Base-by-base conservation (phyloP, 495 filamentous ascomycete genomes). In the Jackrogersella minutella region DNA sequence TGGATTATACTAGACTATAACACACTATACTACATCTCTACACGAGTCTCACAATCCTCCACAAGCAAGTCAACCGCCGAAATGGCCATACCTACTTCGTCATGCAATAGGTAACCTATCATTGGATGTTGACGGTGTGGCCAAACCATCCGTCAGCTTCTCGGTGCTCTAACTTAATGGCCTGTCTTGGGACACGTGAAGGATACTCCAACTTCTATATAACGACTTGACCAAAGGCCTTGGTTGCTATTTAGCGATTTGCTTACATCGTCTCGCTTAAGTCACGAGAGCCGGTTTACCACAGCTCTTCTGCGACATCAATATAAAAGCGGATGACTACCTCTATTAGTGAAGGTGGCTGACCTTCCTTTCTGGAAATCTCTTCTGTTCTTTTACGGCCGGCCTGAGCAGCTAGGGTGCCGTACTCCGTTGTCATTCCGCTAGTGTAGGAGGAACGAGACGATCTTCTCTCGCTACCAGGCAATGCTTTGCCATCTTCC, bases 361-460 rank as follows among this genome's bases (percentile, higher is more conserved):
- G 44, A 69, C 64, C 70, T 71, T 76, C 78, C 75, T 73, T 78
- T 79, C 55, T 76, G 40, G 66, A 80, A 58, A 41, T 16, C 30
- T 8, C 17, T 21, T 50, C 74, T 52, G 55, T 76, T 73, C 28
- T 51, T 64, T 53, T 79, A 57, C 34, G 41, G 44, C 68, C 70
- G 46, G 69, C 69, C 26, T 30, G 26, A 7, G 26, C 26, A 62
- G 54, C 64, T 70, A 58, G 50, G 50, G 70, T 66, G 58, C 68
- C 62, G 63, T 70, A 75, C 59, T 30, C 41, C 14, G 52, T 36
- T 53, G 57, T 57, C 66, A 36, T 28, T 50, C 43, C 61, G 51
- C 57, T 69, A 65, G 39, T 44, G 66, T 57, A 52, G 66, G 57
- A 62, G 37, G 55, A 57, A 49, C 56, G 19, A 65, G 61, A 65